A percentile compares a stretch with the other conserved stretches of the same genome.
phyloP scores from a whole-genome alignment of 1,284 basidiomycete genomes.

The Ceraceosorus bombacis region DNA sequence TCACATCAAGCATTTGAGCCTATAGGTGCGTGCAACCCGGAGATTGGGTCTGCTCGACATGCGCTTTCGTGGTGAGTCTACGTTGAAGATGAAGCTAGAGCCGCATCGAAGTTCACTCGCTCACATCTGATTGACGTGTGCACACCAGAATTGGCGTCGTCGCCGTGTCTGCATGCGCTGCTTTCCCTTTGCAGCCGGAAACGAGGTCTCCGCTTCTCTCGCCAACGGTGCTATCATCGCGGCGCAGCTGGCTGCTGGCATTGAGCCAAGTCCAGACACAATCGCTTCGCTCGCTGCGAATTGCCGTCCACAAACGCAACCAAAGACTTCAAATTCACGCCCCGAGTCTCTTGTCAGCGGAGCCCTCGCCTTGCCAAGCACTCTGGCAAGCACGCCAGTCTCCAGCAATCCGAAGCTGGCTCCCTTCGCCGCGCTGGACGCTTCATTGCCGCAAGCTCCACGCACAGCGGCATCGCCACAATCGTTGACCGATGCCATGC shows the following conservation, averaged over 20 bases:
- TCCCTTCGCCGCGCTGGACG: neutral
- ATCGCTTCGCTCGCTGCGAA: constrained; percentile 4
- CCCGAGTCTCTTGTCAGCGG: neutral
- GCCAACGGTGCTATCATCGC: constrained; percentile 12
- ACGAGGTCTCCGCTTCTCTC: constrained; percentile 19
- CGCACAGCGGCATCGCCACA: too few relatives aligned
- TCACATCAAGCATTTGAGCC: neutral
- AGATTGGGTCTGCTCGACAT: constrained; percentile 79
- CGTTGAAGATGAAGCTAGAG: constrained; percentile 6
- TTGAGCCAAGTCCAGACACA: constrained; percentile 5
- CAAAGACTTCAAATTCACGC: neutral
- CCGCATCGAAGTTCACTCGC: neutral
- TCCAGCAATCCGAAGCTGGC: neutral
- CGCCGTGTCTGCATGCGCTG: constrained; percentile 81
- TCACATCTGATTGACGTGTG: neutral
- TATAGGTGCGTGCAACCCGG: constrained; percentile 70
- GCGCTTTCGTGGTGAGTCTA: constrained; percentile 48
- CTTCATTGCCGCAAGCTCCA: neutral
- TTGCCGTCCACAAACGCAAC: neutral
- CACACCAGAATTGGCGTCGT: constrained; percentile 60
- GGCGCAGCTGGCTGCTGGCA: constrained; percentile 15
- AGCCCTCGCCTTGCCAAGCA: neutral
- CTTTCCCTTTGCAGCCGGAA: constrained; percentile 55
- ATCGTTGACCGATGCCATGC: too few relatives aligned
- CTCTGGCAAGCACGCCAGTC: neutral